Percentiles rank a stretch among this genome's conserved stretches.
Conservation (phyloP, 192 early-diverging fungal species). For the Mortierella hygrophila region DNA sequence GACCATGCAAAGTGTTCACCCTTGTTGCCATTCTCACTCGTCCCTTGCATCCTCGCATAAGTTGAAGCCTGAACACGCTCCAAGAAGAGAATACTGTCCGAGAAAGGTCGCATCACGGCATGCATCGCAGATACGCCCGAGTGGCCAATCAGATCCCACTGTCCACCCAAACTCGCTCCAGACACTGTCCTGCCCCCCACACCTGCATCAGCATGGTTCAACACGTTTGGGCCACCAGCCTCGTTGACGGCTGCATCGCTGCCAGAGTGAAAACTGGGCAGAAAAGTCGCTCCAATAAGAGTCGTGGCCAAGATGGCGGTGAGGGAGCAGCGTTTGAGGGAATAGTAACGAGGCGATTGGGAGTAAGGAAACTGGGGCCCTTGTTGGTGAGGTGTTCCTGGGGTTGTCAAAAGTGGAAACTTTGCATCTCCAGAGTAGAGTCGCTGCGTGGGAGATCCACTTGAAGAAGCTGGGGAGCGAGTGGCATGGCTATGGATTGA, state of each 20-base stretch:
- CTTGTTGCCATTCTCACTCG: constrained; percentile 30
- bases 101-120: constrained; percentile 41
- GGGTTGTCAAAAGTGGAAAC: not conserved
- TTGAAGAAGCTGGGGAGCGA: not conserved
- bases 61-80: constrained; percentile 46
- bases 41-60: constrained; percentile 21
- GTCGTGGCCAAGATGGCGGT: constrained; percentile 1
- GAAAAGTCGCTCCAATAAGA: constrained; percentile 11
- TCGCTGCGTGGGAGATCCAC: not conserved
- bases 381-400: not conserved
- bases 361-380: not conserved
- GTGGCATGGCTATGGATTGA: not conserved
- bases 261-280: constrained; percentile 11
- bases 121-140: constrained; percentile 57
- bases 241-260: constrained; percentile 19
- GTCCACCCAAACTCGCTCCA: constrained; percentile 40
- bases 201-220: not conserved
- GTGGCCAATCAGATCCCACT: constrained; percentile 56
- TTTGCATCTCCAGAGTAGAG: not conserved
- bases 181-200: not conserved
- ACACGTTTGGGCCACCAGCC: not conserved
- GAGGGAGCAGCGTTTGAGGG: constrained; percentile 17
- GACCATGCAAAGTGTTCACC: constrained; percentile 47
- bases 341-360: constrained; percentile 9
- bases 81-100: constrained; percentile 48